Evolutionary conservation across 148 eudicot genomes (phyloP), one percentile per base, ranked within the genome.

Genomic region (Vaccinium myrtillus): DNA sequence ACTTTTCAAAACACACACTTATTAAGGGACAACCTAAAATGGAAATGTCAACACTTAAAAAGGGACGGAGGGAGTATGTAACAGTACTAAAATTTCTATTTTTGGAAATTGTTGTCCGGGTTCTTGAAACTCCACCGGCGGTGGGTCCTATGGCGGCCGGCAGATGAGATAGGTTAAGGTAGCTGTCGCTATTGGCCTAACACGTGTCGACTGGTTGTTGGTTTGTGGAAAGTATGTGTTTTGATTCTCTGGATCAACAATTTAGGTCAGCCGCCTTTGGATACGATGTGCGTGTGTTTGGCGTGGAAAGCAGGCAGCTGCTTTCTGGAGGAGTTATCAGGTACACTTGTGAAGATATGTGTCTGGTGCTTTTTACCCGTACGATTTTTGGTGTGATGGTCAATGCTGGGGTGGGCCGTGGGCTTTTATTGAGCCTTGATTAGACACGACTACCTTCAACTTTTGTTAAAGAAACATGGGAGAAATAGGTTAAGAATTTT

Each of bases 211-310:
- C 2, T 16, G 12, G 48, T 53, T 13, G 43, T 53, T 82, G 51
- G 84, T 25, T 12, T 3, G 1, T 32, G 67, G 51, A 82, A 82
- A 82, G 84, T 77, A 1, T n/a, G 78, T 71, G 78, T 54, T 55
- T 48, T 73, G 51, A 36, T 82, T 71, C 78, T 73, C 63, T 54
- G 78, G 56, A 73, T 82, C 50, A 75, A 53, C 50, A 82, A 82
- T 82, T 71, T 71, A 53, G 84, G 84, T 82, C 84, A 43, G 83
- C 83, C 83, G 83, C 83, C 83, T 56, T 69, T 49, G 32, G 71
- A 81, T 81, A 15, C 50, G 30, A 81, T 43, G 73, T 81, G 83
- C 5, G 81, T 69, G 81, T 32, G 43, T 49, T 30, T 82, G 84
- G 48, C 78, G 67, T 82, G 49, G 77, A 58, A 18, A 46, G 70